Evolutionary conservation across 192 early-diverging fungal genomes (phyloP), one percentile per base, ranked within the genome.

Genomic region (Linnemannia hyalina): DNA sequence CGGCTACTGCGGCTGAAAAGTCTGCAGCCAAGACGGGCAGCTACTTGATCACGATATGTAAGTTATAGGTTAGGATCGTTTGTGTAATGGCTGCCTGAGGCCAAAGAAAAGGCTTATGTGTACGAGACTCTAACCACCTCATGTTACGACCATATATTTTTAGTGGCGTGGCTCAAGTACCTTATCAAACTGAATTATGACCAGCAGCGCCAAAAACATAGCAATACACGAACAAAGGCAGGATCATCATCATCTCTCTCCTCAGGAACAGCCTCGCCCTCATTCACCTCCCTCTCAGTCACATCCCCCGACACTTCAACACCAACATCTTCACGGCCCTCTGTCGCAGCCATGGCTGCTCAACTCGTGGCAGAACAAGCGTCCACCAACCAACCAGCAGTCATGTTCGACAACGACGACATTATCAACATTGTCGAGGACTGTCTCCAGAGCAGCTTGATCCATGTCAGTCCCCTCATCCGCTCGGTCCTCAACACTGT

Each of bases 101-200:
- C 5, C 16, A 52, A 68, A 68, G n/a, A 68, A 13, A 35, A 32
- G 2, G 2, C 26, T 32, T 26, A 29, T 4, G 10, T 63, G 1
- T 46, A 9, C 8, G 36, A 11, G 10, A 40, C 3, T 6, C 44
- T 32, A 29, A 23, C 3, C 2, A 23, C 5, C 18, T 52, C 13
- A 0, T 74, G 38, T 55, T 54, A 29, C 9, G 6, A 15, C n/a
- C 20, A 13, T 9, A 16, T 40, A 46, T 46, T 3, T 2, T 20
- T 68, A 85, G 83, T 85, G 83, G 83, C 83, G 36, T 86, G 83
- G 83, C 80, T 86, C 70, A 86, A 86, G 20, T 38, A 86, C 22
- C 54, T 86, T 4, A 73, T 86, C 8, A 86, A 80, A 47, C 52
- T 77, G 32, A 75, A 86, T 57, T 86, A 86, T 41, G 75, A 77